Percentiles rank a stretch among this genome's conserved stretches.
Evolutionary conservation across 2,329 filamentous ascomycete species (phyloP).

Genomic region (Huntiella moniliformis): DNA sequence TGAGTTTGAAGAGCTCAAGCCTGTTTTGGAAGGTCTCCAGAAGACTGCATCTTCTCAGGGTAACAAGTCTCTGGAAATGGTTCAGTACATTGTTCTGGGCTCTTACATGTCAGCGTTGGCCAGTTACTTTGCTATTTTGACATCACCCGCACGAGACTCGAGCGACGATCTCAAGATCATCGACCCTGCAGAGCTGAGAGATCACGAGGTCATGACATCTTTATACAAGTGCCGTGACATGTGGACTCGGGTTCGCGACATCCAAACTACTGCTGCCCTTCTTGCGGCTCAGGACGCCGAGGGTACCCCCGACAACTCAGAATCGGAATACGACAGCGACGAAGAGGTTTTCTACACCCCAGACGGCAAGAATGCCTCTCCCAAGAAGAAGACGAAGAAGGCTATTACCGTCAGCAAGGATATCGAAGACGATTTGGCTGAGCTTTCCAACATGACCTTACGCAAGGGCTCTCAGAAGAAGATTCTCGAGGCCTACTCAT

Average conservation of each 20-base stretch:
- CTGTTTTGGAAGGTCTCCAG: slow-evolving; percentile 39
- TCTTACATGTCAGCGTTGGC: slow-evolving; percentile 74
- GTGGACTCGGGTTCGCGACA: slow-evolving; percentile 55
- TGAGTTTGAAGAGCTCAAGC: slow-evolving; percentile 59
- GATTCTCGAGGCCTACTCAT: slow-evolving; percentile 20
- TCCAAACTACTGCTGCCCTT: slow-evolving; percentile 30
- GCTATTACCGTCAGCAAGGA: slow-evolving; percentile 34
- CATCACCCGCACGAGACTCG: slow-evolving; percentile 50
- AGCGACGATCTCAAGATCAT: slow-evolving; percentile 36
- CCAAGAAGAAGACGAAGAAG: slow-evolving; percentile 22
- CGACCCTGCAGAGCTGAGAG: slow-evolving; percentile 60
- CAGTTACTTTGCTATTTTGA: slow-evolving; percentile 90
- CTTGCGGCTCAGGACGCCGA: slow-evolving; percentile 1
- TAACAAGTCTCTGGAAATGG: slow-evolving; percentile 36
- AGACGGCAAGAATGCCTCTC: slow-evolving; percentile 14
- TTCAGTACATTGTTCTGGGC: slow-evolving; percentile 64
- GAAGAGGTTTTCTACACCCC: slow-evolving; percentile 14
- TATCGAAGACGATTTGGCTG: slow-evolving; percentile 51
- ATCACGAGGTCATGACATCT: slow-evolving; percentile 80
- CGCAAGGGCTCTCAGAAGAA: slow-evolving; percentile 28
- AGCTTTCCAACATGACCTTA: slow-evolving; percentile 44
- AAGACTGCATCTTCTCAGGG: slow-evolving; percentile 34
- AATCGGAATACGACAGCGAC: slow-evolving; percentile 18
- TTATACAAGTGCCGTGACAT: slow-evolving; percentile 61
- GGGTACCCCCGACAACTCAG: slow-evolving; percentile 15